phyloP scores from a whole-genome alignment of 371 early-diverging fungal genomes.

The Actinomucor elegans region DNA sequence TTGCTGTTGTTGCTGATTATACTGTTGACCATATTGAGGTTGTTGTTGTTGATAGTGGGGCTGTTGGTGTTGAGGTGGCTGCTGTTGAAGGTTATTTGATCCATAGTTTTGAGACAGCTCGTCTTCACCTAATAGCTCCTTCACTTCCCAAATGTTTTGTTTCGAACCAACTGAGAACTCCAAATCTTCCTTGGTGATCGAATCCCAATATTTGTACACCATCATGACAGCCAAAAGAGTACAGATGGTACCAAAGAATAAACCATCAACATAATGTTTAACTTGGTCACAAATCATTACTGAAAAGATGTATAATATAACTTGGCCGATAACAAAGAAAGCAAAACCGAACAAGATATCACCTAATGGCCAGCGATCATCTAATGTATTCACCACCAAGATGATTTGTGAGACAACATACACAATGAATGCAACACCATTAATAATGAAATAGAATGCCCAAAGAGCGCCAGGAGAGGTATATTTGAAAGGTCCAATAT shows the following conservation, averaged over 20 bases:
- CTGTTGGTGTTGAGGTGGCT: constrained; percentile 17
- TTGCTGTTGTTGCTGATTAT: constrained; percentile 8
- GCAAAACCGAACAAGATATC: constrained; percentile 87
- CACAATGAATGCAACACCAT: constrained; percentile 76
- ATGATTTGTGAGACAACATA: constrained; percentile 91
- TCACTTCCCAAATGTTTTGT: constrained; percentile 92
- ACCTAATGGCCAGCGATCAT: constrained; percentile 96
- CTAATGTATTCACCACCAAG: constrained; percentile 90
- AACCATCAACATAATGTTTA: constrained; percentile 95
- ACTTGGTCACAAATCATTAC: constrained; percentile 79
- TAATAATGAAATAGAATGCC: constrained; percentile 86
- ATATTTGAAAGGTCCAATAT: constrained; percentile 62
- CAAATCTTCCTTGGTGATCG: constrained; percentile 96
- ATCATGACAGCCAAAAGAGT: constrained; percentile 96
- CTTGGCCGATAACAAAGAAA: constrained; percentile 87
- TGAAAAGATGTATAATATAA: constrained; percentile 78
- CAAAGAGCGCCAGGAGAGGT: constrained; percentile 79
- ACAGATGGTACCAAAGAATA: constrained; percentile 93
- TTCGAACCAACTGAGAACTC: constrained; percentile 94
- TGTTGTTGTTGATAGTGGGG: constrained; percentile 32
- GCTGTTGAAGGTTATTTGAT: constrained; percentile 5
- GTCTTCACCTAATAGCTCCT: constrained; percentile 72
- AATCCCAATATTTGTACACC: constrained; percentile 99
- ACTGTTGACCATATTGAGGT: constrained; percentile 8
- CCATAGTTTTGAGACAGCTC: constrained; percentile 36